Evolutionary conservation across 805 yeast species (phyloP), one percentile per base, ranked within the genome.

Genomic region (Saccharomycopsis sp.): DNA sequence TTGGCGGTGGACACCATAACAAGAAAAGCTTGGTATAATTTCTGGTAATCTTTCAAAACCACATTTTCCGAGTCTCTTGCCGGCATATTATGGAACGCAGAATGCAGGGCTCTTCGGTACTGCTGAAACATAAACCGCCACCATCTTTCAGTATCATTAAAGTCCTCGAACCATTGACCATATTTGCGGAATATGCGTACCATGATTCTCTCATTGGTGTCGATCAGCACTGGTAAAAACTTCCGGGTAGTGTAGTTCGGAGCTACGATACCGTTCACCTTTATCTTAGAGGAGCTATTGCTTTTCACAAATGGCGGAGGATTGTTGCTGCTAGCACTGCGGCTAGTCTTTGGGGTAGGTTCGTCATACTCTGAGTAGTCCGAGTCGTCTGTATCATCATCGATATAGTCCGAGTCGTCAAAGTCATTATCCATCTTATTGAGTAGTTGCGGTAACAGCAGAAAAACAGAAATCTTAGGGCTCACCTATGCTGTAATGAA

Each of bases 351-450:
- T 5, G 49, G 49, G 7, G 49, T 44, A 19, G 49, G 19, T 12
- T 12, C 49, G 7, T 44, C 49, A 17, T 17, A n/a, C 12, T 5
- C 22, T 19, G 49, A 44, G 49, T 17, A 44, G 22, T 44, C 49
- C 3, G 49, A 44, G 22, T 44, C 49, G 49, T 44, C 49, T 5
- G 49, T 44, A 17, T 44, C 49, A 17, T 44, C 49, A 44, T 44
- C 49, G 22, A 44, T 44, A 44, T 17, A 44, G 49, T 44, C 49
- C 8, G 49, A 44, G 22, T 44, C 49, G 22, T 44, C 49, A 44
- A 5, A 44, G 12, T 44, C 20, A 17, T 44, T 44, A 17, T 44
- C 49, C 38, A 29, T 29, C 38, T 29, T 29, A 29, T 29, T 29
- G 38, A 29, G 38, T 29, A 29, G 38, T 29, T 29, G 12, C 38